These are phyloP conservation scores for Euryodendron excelsum DNA, from an alignment of 148 eudicot species.

Conservation along the genomic window DNA sequence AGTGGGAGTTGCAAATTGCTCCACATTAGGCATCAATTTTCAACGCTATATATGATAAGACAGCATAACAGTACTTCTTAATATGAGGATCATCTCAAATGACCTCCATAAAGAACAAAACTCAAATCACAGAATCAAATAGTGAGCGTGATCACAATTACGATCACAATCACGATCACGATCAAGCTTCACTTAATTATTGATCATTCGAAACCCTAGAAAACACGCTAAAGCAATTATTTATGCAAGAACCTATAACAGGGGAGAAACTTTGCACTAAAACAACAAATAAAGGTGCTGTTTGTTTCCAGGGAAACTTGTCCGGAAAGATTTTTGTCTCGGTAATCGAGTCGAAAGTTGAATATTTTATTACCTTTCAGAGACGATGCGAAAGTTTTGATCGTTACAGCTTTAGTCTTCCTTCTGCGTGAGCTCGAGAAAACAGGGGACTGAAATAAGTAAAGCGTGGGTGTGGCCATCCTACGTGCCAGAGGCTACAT, in stretches of 20 bases:
- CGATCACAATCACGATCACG: not conserved
- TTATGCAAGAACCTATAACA: not conserved
- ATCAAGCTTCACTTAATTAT: not conserved
- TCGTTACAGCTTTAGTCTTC: no score
- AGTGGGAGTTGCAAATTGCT: not conserved
- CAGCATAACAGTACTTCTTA: not conserved
- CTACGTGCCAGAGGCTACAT: no score
- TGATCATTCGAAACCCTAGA: not conserved
- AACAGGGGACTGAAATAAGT: not conserved
- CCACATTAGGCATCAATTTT: not conserved
- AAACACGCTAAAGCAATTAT: not conserved
- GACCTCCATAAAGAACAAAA: not conserved
- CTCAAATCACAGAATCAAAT: not conserved
- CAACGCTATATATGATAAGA: no score
- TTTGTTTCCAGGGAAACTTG: constrained; percentile 1
- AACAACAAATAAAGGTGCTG: not conserved
- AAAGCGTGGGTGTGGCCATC: no score
- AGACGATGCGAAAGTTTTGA: not conserved
- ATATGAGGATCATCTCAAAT: not conserved
- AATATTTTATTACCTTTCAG: not conserved
- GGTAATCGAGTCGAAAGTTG: not conserved
- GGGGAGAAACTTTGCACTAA: not conserved
- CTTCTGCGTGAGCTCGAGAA: not conserved
- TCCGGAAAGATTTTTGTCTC: not conserved
- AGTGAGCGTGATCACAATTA: not conserved